A percentile compares a stretch with the other conserved stretches of the same genome.
These are phyloP conservation scores for Diaporthe sp. DNA, from an alignment of 2,329 filamentous ascomycete species.

Conservation along the genomic window DNA sequence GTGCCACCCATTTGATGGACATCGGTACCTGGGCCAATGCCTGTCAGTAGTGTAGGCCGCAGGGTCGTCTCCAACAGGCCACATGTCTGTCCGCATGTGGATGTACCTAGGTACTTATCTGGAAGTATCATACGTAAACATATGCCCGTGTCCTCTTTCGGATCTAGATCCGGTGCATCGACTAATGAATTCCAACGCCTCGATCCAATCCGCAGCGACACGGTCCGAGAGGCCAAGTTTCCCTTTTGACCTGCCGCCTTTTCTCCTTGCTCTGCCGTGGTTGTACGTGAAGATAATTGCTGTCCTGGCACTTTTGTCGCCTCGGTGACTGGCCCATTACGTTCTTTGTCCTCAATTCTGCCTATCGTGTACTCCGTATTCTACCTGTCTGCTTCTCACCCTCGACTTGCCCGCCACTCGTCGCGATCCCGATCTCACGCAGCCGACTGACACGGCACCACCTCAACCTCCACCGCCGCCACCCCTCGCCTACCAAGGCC, in stretches of 20 bases:
- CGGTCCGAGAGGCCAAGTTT: conserved; percentile 39
- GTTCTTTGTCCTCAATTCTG: neutral
- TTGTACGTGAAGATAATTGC: neutral
- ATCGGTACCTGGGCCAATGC: neutral
- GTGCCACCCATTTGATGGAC: neutral
- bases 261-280: neutral
- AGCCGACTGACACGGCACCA: conserved; percentile 1
- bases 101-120: neutral
- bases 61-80: conserved; percentile 7
- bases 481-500: neutral
- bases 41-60: neutral
- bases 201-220: conserved; percentile 22
- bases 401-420: neutral
- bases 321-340: neutral
- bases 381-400: neutral
- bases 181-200: conserved; percentile 16
- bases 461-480: neutral
- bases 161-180: conserved; percentile 23
- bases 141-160: conserved; percentile 27
- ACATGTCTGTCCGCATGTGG: conserved; percentile 12
- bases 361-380: no score
- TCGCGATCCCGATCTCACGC: neutral
- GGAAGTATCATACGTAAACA: neutral
- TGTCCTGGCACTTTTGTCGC: neutral
- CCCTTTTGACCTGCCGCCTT: neutral